Evolutionary conservation across 306 rosid species (phyloP), one percentile per base, ranked within the genome.

Genomic region (Sophora flavescens): DNA sequence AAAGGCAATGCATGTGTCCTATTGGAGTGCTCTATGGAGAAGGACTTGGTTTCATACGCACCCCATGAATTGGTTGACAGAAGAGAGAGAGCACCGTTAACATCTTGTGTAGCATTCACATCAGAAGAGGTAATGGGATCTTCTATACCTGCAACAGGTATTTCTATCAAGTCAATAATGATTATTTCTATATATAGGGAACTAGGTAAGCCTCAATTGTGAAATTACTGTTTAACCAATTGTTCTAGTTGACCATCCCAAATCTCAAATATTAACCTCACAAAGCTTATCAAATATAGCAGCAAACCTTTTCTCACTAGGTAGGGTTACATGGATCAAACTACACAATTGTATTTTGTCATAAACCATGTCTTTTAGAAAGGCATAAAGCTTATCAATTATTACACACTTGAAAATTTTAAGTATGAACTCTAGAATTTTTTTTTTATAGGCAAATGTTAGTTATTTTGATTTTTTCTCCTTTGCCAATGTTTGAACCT

Each of bases 41-140:
- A 76, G 36, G 82, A 52, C 72, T 88, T 88, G 1, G 89, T 33
- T 44, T 86, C 90, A 4, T 63, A 79, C 18, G 90, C 60, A 85
- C 51, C 81, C 93, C 91, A 87, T 28, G 94, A 84, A 77, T 85
- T 82, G 26, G 89, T 88, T 94, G 98, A 94, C 98, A 94, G 98
- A 94, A 94, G 98, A 94, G 98, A 94, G 98, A 87, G 98, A 94
- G 98, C 97, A 91, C 87, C 85, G 56, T 84, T 83, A 78, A 88
- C 76, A 80, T 83, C 86, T 74, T 81, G 96, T 7, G 85, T 17
- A 7, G 87, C 78, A 78, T 80, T 74, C 70, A 77, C 53, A 62
- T 78, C 82, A 26, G 83, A 76, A 14, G 85, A 74, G 41, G 72
- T 77, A 71, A 84, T 65, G 35, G 86, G 77, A 75, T 91, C 93